A percentile compares a stretch with the other conserved stretches of the same genome.
Evolutionary conservation across 2,329 filamentous ascomycete genomes (phyloP).

Genomic region (Paecilomyces fulvus): DNA sequence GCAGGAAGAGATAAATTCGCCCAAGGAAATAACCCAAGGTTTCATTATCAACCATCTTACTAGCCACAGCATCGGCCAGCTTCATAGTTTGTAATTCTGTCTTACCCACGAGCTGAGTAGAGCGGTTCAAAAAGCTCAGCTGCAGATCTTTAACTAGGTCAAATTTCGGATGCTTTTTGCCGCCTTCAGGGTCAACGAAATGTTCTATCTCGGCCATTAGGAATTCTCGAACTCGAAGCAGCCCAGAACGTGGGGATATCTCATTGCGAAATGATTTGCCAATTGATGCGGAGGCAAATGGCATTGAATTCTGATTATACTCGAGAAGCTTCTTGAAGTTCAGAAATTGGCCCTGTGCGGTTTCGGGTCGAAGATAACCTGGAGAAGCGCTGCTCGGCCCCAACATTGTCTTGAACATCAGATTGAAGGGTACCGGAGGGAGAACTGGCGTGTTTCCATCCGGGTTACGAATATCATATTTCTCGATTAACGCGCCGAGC

Average conservation of each 20-base stretch:
- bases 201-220: slow-evolving; percentile 99
- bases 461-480: too few species aligned
- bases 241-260: slow-evolving; percentile 84
- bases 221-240: slow-evolving; percentile 92
- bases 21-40: slow-evolving; percentile 95
- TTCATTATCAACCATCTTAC: slow-evolving; percentile 86
- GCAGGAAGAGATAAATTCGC: slow-evolving; percentile 82
- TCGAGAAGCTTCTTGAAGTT: slow-evolving; percentile 84
- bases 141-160: slow-evolving; percentile 74
- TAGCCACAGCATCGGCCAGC: slow-evolving; percentile 78
- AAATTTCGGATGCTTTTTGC: slow-evolving; percentile 91
- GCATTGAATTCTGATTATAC: slow-evolving; percentile 78
- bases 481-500: too few species aligned
- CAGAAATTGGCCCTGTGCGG: slow-evolving; percentile 82
- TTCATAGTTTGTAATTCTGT: slow-evolving; percentile 54
- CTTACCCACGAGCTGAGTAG: slow-evolving; percentile 73
- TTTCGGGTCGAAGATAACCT: slow-evolving; percentile 74
- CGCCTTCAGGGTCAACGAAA: slow-evolving; percentile 87
- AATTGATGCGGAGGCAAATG: slow-evolving; percentile 81
- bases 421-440: slow-evolving; percentile 57
- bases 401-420: slow-evolving; percentile 86
- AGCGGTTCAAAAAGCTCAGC: slow-evolving; percentile 72
- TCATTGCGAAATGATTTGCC: slow-evolving; percentile 90
- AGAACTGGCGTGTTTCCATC: too few species aligned
- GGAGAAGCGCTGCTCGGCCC: slow-evolving; percentile 52